phyloP scores from a whole-genome alignment of 805 yeast species.

The Torulaspora franciscae region DNA sequence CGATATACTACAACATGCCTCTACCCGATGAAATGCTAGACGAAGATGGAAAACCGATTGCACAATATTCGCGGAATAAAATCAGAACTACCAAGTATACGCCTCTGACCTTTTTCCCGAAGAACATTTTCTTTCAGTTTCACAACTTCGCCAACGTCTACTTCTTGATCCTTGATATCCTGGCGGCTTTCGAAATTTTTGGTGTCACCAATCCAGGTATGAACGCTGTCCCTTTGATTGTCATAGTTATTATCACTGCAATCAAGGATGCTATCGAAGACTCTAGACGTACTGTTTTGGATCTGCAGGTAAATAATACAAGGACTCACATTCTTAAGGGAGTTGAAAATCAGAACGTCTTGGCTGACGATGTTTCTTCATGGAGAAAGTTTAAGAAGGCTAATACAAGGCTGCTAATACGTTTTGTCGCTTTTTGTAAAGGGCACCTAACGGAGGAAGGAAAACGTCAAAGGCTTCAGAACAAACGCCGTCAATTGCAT shows the following conservation, averaged over 20 bases:
- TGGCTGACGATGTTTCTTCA: slow-evolving; percentile 55
- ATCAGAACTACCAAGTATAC: slow-evolving; percentile 95
- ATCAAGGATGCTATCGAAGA: slow-evolving; percentile 79
- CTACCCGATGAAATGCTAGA: slow-evolving; percentile 56
- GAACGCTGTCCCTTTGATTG: slow-evolving; percentile 73
- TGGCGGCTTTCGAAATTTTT: slow-evolving; percentile 72
- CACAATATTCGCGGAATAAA: slow-evolving; percentile 77
- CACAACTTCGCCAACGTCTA: slow-evolving; percentile 86
- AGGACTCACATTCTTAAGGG: slow-evolving; percentile 59
- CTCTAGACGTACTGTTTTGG: slow-evolving; percentile 65
- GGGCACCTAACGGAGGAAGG: slow-evolving; percentile 36
- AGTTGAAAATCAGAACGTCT: slow-evolving; percentile 53
- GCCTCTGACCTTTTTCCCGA: slow-evolving; percentile 82
- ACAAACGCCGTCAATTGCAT: slow-evolving; percentile 30
- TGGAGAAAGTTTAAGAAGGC: slow-evolving; percentile 70
- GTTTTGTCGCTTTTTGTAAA: slow-evolving; percentile 26
- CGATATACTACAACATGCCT: slow-evolving; percentile 53
- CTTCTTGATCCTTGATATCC: slow-evolving; percentile 70
- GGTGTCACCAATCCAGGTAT: slow-evolving; percentile 78
- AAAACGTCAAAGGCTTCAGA: slow-evolving; percentile 34
- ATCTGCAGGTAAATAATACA: slow-evolving; percentile 72
- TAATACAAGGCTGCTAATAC: slow-evolving; percentile 34
- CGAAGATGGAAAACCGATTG: slow-evolving; percentile 55
- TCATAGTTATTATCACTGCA: slow-evolving; percentile 69
- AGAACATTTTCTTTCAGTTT: slow-evolving; percentile 75